Conservation (phyloP, 2,329 filamentous ascomycete genomes). For the Paecilomyces sp. region DNA sequence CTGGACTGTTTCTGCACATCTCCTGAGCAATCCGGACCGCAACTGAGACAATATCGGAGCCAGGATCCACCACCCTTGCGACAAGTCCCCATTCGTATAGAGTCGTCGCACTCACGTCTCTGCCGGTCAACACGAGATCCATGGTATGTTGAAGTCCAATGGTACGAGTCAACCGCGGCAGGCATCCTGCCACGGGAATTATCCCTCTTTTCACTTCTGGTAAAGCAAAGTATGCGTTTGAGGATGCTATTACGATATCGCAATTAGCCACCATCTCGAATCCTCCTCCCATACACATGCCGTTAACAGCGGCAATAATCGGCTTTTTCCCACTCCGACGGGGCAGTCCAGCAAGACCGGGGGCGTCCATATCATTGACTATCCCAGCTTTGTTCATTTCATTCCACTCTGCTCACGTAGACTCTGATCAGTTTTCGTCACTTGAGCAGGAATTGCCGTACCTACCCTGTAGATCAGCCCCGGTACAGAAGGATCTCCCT, state of each 20-base stretch:
- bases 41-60: conserved; percentile 20
- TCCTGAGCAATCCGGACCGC: conserved; percentile 53
- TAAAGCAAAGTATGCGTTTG: conserved; percentile 55
- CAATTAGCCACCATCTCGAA: conserved; percentile 69
- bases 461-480: conserved; percentile 56
- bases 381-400: conserved; percentile 30
- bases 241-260: conserved; percentile 53
- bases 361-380: conserved; percentile 28
- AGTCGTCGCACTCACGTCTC: conserved; percentile 51
- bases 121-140: conserved; percentile 63
- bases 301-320: conserved; percentile 68
- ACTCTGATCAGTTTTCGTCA: not conserved
- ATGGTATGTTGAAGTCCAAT: conserved; percentile 61
- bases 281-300: conserved; percentile 66
- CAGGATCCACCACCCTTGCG: conserved; percentile 51
- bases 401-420: conserved; percentile 43
- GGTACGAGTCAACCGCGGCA: conserved; percentile 61
- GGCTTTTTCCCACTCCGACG: conserved; percentile 65
- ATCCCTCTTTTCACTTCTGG: conserved; percentile 67
- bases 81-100: conserved; percentile 61
- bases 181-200: conserved; percentile 61
- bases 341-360: conserved; percentile 60
- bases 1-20: conserved; percentile 61
- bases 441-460: not conserved
- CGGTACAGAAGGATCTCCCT: conserved; percentile 60